Percentiles rank a stretch among this genome's conserved stretches.
Conservation (phyloP, 1,139 yeast species). For the Taphrina flavorubra region DNA sequence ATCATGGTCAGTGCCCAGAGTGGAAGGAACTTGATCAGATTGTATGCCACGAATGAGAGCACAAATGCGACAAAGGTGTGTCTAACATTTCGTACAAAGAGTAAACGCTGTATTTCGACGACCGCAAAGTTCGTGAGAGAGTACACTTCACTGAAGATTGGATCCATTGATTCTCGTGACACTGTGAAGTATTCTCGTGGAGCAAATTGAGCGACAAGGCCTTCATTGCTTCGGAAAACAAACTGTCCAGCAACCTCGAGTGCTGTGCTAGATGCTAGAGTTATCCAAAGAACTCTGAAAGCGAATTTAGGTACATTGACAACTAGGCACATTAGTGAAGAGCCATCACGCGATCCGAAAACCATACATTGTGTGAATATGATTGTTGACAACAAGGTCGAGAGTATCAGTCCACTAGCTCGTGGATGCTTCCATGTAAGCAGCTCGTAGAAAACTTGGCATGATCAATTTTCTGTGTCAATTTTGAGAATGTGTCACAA, state of each 20-base stretch:
- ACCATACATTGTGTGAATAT: constrained; percentile 30
- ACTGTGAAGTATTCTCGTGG: constrained; percentile 34
- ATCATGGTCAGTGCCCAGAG: constrained; percentile 64
- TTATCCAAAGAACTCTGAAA: constrained; percentile 41
- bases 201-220: constrained; percentile 41
- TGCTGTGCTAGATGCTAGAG: constrained; percentile 40
- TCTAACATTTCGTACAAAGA: constrained; percentile 71
- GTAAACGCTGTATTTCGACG: constrained; percentile 60
- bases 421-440: constrained; percentile 43
- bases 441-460: constrained; percentile 32
- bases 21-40: constrained; percentile 77
- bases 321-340: constrained; percentile 3
- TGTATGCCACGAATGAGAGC: constrained; percentile 66
- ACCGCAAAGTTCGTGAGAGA: constrained; percentile 46
- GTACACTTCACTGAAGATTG: constrained; percentile 49
- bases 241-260: constrained; percentile 42
- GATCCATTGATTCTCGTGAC: constrained; percentile 46
- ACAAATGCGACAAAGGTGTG: constrained; percentile 76
- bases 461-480: neutral
- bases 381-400: constrained; percentile 24
- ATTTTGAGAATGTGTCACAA: neutral
- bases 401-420: constrained; percentile 38
- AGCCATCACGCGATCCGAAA: neutral
- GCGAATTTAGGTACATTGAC: constrained; percentile 42
- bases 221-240: constrained; percentile 36